These are phyloP conservation scores for Umbilicaria muhlenbergii DNA, from an alignment of 495 filamentous ascomycete species.

Conservation along the genomic window DNA sequence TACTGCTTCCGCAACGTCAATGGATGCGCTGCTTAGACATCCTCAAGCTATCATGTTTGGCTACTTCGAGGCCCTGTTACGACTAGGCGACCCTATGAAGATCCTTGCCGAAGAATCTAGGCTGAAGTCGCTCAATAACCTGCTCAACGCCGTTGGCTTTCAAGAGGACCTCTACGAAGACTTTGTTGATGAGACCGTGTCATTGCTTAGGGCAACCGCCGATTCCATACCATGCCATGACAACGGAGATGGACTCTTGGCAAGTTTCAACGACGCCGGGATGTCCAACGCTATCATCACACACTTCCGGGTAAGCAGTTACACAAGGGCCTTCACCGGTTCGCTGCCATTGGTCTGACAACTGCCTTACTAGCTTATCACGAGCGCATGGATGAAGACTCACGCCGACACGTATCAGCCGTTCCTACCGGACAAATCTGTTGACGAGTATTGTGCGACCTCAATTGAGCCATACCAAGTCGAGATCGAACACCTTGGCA, in stretches of 20 bases:
- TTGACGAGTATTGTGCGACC: constrained; percentile 55
- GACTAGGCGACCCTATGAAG: constrained; percentile 42
- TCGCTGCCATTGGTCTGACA: neutral
- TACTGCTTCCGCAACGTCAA: constrained; percentile 9
- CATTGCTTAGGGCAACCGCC: constrained; percentile 43
- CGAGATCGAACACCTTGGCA: constrained; percentile 81
- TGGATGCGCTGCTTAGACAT: constrained; percentile 9
- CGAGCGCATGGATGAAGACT: constrained; percentile 73
- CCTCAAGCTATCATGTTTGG: constrained; percentile 70
- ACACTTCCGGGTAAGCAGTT: constrained; percentile 42
- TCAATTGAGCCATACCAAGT: constrained; percentile 57
- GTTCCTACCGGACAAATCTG: constrained; percentile 43
- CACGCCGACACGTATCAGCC: constrained; percentile 50
- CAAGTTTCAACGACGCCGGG: constrained; percentile 60
- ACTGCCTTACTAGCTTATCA: constrained; percentile 48
- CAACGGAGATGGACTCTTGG: constrained; percentile 45
- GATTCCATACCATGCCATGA: constrained; percentile 33
- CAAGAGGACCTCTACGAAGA: constrained; percentile 58
- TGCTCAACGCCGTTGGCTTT: constrained; percentile 57
- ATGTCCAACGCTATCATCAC: constrained; percentile 58
- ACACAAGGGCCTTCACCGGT: neutral
- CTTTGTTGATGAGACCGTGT: constrained; percentile 60
- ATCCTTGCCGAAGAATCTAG: constrained; percentile 54
- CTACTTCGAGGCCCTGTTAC: constrained; percentile 77
- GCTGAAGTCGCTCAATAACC: constrained; percentile 51